Evolutionary conservation across 2,329 filamentous ascomycete genomes (phyloP), one percentile per base, ranked within the genome.

Genomic region (Diaporthe citrichinensis): DNA sequence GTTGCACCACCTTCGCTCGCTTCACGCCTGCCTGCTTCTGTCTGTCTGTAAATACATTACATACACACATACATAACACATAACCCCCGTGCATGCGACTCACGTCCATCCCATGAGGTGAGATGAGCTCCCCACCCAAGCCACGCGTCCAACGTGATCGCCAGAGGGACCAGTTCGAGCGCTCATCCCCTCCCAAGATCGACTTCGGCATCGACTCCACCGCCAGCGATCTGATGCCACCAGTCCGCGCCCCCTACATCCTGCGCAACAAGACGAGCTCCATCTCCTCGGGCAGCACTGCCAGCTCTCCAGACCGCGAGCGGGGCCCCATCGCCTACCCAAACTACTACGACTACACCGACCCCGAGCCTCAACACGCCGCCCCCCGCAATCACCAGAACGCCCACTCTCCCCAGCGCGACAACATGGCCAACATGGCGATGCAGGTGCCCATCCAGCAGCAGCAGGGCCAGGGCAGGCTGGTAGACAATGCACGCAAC

Each of bases 401-500:
- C 59, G 8, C 14, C 34, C 31, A 67, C 41, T 57, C 44, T 23
- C 68, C 58, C 15, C 41, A 62, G 34, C 23, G 36, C 41, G 44
- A 36, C 28, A 34, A 59, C 53, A 71, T 71, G 59, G 73, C 72
- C 53, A 76, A 75, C 59, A 76, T 76, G 75, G 75, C 75, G 17
- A 76, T 76, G 75, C 75, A 76, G 68, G 75, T 75, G 20, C 75
- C 75, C 61, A 62, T 75, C 75, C 75, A 74, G 46, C 67, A 71
- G 71, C 75, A 72, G 39, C 75, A 76, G 58, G 58, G 34, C 31
- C 71, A 74, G 71, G 44, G 61, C 46, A 25, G 65, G 25, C 28
- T 76, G 28, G 57, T 61, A 46, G 73, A 65, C 58, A 62, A 61
- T 49, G 39, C 46, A 7, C 41, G 59, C n/a, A 68, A 28, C 44